Base-by-base conservation (phyloP, 768 basidiomycete genomes). In the Leccinum pellstonianum region DNA sequence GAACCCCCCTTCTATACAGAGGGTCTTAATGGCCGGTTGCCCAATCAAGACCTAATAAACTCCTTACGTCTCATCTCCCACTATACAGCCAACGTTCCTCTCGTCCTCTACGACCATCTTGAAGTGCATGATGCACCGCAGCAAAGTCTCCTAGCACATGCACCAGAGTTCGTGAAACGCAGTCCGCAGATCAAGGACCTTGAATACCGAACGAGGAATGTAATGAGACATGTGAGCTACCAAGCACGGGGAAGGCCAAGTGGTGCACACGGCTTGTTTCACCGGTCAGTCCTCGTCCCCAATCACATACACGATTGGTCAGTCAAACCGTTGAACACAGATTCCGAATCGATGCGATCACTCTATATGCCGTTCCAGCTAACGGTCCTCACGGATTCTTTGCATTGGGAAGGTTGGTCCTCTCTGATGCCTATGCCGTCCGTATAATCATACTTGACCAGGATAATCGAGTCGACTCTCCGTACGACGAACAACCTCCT, bases 41-140 rank as follows among this genome's bases (percentile, higher is more conserved):
- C 97, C 4, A 99, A 99, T 68, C 95, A 98, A 75, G 97, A 99
- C 73, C 79, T 97, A 2, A 75, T 97, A 58, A 98, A 97, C 70
- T 89, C 93, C 0, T 81, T 93, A 51, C 78, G 83, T 21, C 70
- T 84, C 38, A 89, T 97, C 52, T 81, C 93, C 8, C 82, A 81
- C 31, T 85, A 83, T 64, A 87, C 88, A 2, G 88, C 83, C 3
- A 86, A 86, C 15, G 87, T 95, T 4, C 90, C 94, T 0, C 83
- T 93, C 8, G 74, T 88, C 7, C 73, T 96, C 2, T 94, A 98
- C 68, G 88, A 97, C 69, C 85, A 91, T 73, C 68, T 87, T 3
- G 84, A 90, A 48, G 70, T 75, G 27, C 71, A 71, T 27, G 81
- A 84, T 31, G 71, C 74, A 61, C 73, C 76, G 8, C 64, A 75